Percentiles rank a stretch among this genome's conserved stretches.
Evolutionary conservation across 75 land plant species (phyloP).

Genomic region (Cunninghamia lanceolata): DNA sequence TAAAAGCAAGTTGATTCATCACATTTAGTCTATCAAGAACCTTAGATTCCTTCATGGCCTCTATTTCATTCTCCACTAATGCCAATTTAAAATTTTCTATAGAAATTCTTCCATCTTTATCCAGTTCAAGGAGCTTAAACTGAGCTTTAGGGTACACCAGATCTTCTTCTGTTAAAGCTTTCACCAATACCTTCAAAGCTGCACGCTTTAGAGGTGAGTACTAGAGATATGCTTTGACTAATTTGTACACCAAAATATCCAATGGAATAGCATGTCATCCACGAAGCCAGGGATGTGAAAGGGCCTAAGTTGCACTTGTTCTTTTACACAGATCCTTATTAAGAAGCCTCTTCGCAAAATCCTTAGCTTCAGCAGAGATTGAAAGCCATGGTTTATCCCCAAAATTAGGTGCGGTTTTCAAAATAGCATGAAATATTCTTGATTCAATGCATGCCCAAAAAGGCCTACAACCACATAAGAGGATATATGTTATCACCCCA

Average conservation of each 20-base stretch:
- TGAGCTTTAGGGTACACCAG: constrained; percentile 71
- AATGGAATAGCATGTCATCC: constrained; percentile 47
- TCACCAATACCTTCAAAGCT: constrained; percentile 84
- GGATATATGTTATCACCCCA: constrained; percentile 20
- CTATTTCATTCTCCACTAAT: constrained; percentile 23
- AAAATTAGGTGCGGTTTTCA: constrained; percentile 86
- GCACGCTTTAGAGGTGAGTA: constrained; percentile 72
- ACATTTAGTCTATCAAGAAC: constrained; percentile 24
- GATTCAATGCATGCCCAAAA: constrained; percentile 51
- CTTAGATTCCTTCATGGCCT: constrained; percentile 33
- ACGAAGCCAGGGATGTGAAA: constrained; percentile 81
- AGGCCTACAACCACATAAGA: constrained; percentile 18
- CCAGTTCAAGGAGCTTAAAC: constrained; percentile 70
- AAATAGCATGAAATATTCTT: constrained; percentile 73
- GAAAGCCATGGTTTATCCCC: constrained; percentile 91
- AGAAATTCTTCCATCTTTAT: constrained; percentile 59
- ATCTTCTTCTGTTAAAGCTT: constrained; percentile 82
- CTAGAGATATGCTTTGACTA: constrained; percentile 63
- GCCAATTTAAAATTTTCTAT: constrained; percentile 68
- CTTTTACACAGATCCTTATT: constrained; percentile 73
- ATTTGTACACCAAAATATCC: constrained; percentile 65
- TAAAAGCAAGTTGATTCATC: constrained; percentile 42
- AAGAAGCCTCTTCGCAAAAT: constrained; percentile 70
- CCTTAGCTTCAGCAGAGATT: constrained; percentile 75
- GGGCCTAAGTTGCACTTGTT: constrained; percentile 82